phyloP scores from a whole-genome alignment of 331 rosid species.

The Acacia concinna region DNA sequence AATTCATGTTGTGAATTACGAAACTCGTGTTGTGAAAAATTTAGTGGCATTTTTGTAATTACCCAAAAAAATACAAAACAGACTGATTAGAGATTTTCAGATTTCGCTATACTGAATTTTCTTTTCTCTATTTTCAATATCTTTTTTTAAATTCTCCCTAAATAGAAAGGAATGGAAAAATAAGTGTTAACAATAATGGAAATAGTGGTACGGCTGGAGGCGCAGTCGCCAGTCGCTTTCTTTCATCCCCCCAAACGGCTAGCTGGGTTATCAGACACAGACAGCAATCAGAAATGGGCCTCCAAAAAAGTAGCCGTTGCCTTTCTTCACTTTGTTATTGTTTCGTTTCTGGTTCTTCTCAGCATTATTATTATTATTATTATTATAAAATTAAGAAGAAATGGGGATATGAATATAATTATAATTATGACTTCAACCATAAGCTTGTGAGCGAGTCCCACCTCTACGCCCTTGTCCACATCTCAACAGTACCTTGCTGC shows the following conservation, averaged over 20 bases:
- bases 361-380: too few relatives aligned
- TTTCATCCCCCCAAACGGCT: slow-evolving; percentile 40
- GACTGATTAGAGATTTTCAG: too few relatives aligned
- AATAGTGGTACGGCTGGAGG: neutral
- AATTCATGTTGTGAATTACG: too few relatives aligned
- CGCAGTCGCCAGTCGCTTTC: too few relatives aligned
- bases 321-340: neutral
- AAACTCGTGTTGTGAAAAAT: too few relatives aligned
- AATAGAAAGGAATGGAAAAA: too few relatives aligned
- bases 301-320: slow-evolving; percentile 35
- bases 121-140: too few relatives aligned
- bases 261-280: slow-evolving; percentile 16
- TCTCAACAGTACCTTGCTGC: neutral
- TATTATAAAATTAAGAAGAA: neutral
- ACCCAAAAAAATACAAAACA: too few relatives aligned
- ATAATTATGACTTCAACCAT: neutral
- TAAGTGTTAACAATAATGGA: neutral
- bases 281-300: neutral
- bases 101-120: too few relatives aligned
- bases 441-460: neutral
- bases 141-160: too few relatives aligned
- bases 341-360: neutral
- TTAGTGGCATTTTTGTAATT: too few relatives aligned
- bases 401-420: neutral
- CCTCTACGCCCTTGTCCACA: neutral